phyloP scores from a whole-genome alignment of 768 basidiomycete species.

The Candolleomyces efflorescens region DNA sequence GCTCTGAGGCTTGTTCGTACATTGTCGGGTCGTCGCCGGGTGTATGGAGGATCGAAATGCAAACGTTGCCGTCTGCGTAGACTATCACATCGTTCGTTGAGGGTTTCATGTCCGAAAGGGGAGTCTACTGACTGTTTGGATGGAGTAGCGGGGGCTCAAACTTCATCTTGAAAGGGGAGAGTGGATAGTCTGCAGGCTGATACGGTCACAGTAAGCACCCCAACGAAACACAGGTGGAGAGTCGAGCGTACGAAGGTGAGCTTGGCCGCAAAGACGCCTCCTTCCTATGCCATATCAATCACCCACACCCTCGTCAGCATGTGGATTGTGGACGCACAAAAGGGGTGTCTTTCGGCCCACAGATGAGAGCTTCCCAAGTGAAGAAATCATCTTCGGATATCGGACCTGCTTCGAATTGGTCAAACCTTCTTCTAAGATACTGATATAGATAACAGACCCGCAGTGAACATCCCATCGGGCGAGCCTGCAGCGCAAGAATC shows the following conservation, averaged over 20 bases:
- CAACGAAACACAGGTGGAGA: too few relatives aligned
- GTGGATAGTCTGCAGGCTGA: slow-evolving; percentile 89
- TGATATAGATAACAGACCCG: slow-evolving; percentile 41
- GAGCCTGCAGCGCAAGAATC: slow-evolving; percentile 46
- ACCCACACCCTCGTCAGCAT: background rate
- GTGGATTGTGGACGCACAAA: slow-evolving; percentile 53
- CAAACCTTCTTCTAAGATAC: background rate
- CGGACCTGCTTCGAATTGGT: slow-evolving; percentile 50
- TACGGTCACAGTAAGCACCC: background rate
- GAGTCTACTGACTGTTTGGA: slow-evolving; percentile 79
- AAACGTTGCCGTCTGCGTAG: slow-evolving; percentile 94
- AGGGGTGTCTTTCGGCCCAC: slow-evolving; percentile 91
- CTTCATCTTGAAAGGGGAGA: slow-evolving; percentile 99
- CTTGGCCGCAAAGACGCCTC: slow-evolving; percentile 89
- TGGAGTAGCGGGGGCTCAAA: slow-evolving; percentile 97
- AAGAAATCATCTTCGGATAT: slow-evolving; percentile 92
- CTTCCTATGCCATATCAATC: slow-evolving; percentile 56
- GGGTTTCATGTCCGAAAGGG: background rate
- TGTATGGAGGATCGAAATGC: slow-evolving; percentile 96
- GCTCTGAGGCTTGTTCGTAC: slow-evolving; percentile 93
- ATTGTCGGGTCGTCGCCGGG: slow-evolving; percentile 89
- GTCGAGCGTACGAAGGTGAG: slow-evolving; percentile 76
- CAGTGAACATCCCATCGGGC: slow-evolving; percentile 96
- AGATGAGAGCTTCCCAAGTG: slow-evolving; percentile 93
- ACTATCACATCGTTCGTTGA: slow-evolving; percentile 45